Evolutionary conservation across 2,329 filamentous ascomycete genomes (phyloP).

Genomic region (Aspergillus sp.): DNA sequence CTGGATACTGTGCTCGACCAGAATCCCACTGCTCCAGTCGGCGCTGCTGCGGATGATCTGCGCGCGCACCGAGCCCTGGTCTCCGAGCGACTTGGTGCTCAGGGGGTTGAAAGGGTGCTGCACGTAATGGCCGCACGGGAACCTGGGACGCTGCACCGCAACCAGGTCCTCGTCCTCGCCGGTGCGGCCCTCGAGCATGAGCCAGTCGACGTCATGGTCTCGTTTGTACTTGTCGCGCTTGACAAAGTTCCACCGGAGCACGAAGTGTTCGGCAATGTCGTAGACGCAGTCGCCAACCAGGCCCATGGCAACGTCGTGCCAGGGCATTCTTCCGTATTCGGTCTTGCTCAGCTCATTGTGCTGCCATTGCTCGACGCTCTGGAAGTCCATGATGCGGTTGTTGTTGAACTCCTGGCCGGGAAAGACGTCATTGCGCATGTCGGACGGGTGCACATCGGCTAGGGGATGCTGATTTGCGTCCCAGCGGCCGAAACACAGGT

Average conservation of each 20-base stretch:
- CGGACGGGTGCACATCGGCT: constrained; percentile 77
- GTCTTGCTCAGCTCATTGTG: constrained; percentile 85
- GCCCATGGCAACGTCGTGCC: constrained; percentile 93
- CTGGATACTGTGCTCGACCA: constrained; percentile 73
- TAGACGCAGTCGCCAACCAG: constrained; percentile 82
- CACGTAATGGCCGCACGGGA: constrained; percentile 79
- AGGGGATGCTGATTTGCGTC: constrained; percentile 77
- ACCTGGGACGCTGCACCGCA: constrained; percentile 78
- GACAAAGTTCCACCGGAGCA: constrained; percentile 90
- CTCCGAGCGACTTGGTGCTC: constrained; percentile 52
- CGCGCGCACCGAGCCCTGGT: constrained; percentile 65
- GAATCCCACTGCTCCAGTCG: constrained; percentile 89
- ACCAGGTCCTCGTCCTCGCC: constrained; percentile 75
- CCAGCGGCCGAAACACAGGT: constrained; percentile 94
- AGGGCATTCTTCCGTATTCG: constrained; percentile 91
- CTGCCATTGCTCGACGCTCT: constrained; percentile 85
- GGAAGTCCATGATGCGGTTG: constrained; percentile 91
- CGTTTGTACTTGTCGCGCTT: constrained; percentile 98
- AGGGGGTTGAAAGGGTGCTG: constrained; percentile 67
- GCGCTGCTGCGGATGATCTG: constrained; percentile 83
- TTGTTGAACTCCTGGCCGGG: constrained; percentile 98
- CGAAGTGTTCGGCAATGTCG: constrained; percentile 92
- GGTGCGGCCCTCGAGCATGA: constrained; percentile 65
- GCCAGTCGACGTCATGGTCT: constrained; percentile 72
- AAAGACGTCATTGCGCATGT: constrained; percentile 74